A percentile compares a stretch with the other conserved stretches of the same genome.
phyloP scores from a whole-genome alignment of 2,329 filamentous ascomycete genomes.

The Daldinia sp. region DNA sequence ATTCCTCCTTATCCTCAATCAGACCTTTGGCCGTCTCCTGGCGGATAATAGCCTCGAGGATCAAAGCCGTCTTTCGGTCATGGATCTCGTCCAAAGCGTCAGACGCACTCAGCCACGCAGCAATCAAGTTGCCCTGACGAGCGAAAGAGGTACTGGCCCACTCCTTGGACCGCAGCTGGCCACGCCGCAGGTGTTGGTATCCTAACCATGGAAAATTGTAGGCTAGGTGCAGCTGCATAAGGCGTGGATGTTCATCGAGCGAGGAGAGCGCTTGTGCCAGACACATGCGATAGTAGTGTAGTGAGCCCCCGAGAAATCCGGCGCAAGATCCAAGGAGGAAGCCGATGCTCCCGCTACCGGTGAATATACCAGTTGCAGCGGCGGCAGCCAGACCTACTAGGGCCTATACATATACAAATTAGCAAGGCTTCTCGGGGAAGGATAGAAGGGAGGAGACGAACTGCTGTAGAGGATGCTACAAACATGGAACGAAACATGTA shows the following conservation, averaged over 20 bases:
- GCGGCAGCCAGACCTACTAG: constrained; percentile 36
- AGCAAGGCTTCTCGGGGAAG: not conserved
- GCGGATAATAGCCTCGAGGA: constrained; percentile 35
- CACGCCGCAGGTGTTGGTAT: constrained; percentile 22
- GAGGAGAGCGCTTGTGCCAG: constrained; percentile 34
- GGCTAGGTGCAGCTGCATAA: constrained; percentile 40
- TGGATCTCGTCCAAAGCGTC: constrained; percentile 41
- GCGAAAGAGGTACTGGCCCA: constrained; percentile 29
- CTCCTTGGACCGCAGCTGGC: constrained; percentile 27
- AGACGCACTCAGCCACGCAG: constrained; percentile 43
- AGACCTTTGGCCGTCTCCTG: constrained; percentile 39
- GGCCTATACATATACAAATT: constrained; percentile 17
- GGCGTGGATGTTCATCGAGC: constrained; percentile 38
- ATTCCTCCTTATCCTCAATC: constrained; percentile 21
- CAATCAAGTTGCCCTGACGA: constrained; percentile 41
- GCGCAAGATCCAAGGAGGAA: constrained; percentile 39
- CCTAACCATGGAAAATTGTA: constrained; percentile 43
- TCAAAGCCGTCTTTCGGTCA: constrained; percentile 33
- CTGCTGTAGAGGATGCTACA: constrained; percentile 39
- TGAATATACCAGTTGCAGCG: constrained; percentile 30
- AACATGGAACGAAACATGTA: constrained; percentile 45
- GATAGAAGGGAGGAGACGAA: constrained; percentile 11
- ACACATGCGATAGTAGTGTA: constrained; percentile 40
- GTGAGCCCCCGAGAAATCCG: constrained; percentile 35
- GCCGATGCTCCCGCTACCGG: constrained; percentile 34